Base-by-base conservation (phyloP, 257 asterid species). In the Ilex asprella region DNA sequence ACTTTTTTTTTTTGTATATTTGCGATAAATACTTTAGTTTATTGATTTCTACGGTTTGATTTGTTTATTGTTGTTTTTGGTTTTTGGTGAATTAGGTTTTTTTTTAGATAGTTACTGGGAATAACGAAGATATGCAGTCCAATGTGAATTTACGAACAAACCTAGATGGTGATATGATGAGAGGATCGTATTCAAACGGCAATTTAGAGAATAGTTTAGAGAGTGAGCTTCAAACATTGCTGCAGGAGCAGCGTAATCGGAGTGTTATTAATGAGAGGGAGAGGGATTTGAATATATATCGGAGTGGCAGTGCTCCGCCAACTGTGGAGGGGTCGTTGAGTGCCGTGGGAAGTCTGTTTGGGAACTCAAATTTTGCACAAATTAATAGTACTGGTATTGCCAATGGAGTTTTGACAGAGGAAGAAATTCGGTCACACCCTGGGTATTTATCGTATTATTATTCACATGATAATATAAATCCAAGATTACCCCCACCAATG, bases 281-380 rank as follows among this genome's bases (percentile, higher is more conserved):
- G 75, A 73, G 81, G 66, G 82, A 73, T 39, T 62, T 83, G 59
- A 71, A 76, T 27, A 74, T 90, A 39, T 74, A 73, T 31, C 63
- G 96, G 70, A 85, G 96, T 61, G 96, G 94, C 11, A 87, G 97
- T 56, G 97, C 94, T 3, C 96, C 94, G 7, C 96, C 96, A 14
- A 77, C 89, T 0, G 80, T 91, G n/a, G 95, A 85, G 65, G 95
- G 86, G 41, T 85, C 97, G 1, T 56, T 84, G 39, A 76, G 68
- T 52, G 78, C 86, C 11, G 82, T 81, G 15, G 83, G 83, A 43
- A 79, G 82, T 70, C 75, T 86, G 10, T 70, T 70, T 12, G 56
- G 65, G 55, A 67, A 76, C 44, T 84, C 85, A 3, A 78, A 76
- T 73, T 73, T 75, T 15, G 53, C 64, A 6, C 71, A 66, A 59